Percentiles rank a stretch among this genome's conserved stretches.
phyloP scores from a whole-genome alignment of 176 grass and related monocot species.

The Elaeis guineensis region DNA sequence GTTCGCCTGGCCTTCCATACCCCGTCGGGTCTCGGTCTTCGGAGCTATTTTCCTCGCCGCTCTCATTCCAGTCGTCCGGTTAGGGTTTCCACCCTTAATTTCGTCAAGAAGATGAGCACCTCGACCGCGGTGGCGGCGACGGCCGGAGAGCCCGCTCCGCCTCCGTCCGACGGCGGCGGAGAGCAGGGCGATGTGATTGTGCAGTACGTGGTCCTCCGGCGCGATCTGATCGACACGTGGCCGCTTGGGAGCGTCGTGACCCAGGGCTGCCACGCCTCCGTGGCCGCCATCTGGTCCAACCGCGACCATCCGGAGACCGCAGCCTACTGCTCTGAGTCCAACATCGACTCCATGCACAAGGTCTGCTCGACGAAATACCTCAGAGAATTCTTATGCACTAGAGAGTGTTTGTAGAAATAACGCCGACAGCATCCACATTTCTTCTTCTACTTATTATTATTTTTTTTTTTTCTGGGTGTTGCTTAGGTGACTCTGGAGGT shows the following conservation, averaged over 20 bases:
- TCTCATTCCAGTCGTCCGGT: too few species aligned
- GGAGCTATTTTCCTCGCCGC: too few species aligned
- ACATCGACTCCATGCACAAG: constrained; percentile 88
- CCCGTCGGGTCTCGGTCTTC: too few species aligned
- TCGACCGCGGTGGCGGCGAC: neutral
- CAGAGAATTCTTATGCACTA: neutral
- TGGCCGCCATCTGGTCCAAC: constrained; percentile 55
- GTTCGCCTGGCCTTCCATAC: too few species aligned
- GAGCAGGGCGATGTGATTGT: constrained; percentile 45
- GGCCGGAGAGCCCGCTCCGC: neutral
- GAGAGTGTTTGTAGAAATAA: neutral
- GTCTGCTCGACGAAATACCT: constrained; percentile 64
- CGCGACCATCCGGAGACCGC: constrained; percentile 56
- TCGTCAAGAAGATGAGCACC: neutral
- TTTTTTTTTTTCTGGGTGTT: neutral
- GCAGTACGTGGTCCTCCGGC: constrained; percentile 84
- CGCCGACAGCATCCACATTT: too few species aligned
- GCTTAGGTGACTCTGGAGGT: constrained; percentile 75
- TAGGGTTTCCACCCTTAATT: too few species aligned
- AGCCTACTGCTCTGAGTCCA: constrained; percentile 41
- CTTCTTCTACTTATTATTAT: neutral
- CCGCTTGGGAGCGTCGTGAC: constrained; percentile 78
- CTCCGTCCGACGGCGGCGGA: constrained; percentile 7
- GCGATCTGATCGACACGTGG: constrained; percentile 79
- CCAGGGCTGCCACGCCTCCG: constrained; percentile 78